These are phyloP conservation scores for Anthostomella pinea DNA, from an alignment of 2,329 filamentous ascomycete species.

Conservation along the genomic window DNA sequence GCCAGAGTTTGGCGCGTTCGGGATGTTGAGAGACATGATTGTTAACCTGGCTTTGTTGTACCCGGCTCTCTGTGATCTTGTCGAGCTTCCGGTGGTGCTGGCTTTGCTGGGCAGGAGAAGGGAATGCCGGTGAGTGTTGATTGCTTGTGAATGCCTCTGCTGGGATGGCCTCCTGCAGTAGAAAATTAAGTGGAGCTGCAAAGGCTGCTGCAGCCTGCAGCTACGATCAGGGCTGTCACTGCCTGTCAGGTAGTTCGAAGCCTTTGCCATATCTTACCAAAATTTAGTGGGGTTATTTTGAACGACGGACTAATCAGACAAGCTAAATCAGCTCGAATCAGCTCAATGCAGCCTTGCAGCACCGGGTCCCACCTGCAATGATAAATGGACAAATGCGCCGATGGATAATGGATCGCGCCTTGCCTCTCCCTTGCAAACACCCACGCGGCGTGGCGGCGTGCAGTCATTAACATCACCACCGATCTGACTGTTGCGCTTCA, in stretches of 20 bases:
- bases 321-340: too few relatives aligned
- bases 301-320: too few relatives aligned
- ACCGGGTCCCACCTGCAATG: too few relatives aligned
- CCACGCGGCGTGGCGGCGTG: constrained; percentile 4
- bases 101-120: not conserved
- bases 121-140: not conserved
- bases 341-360: too few relatives aligned
- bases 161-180: constrained; percentile 15
- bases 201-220: constrained; percentile 5
- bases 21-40: constrained; percentile 92
- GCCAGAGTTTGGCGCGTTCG: constrained; percentile 85
- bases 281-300: too few relatives aligned
- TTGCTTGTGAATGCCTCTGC: constrained; percentile 2
- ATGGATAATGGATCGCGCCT: too few relatives aligned
- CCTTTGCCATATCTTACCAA: too few relatives aligned
- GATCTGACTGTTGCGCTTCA: not conserved
- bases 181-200: constrained; percentile 31
- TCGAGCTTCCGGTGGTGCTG: too few relatives aligned
- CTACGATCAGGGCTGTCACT: too few relatives aligned
- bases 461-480: not conserved
- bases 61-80: constrained; percentile 1
- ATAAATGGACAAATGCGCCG: too few relatives aligned
- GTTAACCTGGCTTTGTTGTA: constrained; percentile 2
- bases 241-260: too few relatives aligned
- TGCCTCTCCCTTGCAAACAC: not conserved